phyloP scores from a whole-genome alignment of 169 alveolate genomes.

The Babesia gibsoni region DNA sequence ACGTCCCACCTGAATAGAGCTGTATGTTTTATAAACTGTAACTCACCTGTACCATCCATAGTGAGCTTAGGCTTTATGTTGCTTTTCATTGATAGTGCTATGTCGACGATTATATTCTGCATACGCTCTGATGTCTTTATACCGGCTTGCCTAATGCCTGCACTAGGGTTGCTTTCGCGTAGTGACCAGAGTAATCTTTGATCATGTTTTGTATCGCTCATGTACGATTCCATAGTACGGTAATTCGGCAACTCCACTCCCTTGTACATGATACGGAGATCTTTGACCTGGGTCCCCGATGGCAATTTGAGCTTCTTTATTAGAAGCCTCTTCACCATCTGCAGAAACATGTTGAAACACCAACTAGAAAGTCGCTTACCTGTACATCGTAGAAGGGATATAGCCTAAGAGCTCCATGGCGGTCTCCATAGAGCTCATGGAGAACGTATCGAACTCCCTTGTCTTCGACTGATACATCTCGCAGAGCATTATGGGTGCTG shows the following conservation, averaged over 20 bases:
- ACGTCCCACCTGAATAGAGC: constrained; percentile 87
- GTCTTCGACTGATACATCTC: constrained; percentile 70
- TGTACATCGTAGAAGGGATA: constrained; percentile 87
- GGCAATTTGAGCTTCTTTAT: constrained; percentile 81
- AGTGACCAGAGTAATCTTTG: constrained; percentile 58
- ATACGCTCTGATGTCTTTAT: constrained; percentile 49
- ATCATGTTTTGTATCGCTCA: constrained; percentile 48
- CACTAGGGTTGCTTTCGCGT: constrained; percentile 30
- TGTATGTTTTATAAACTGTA: not conserved
- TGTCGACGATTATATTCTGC: constrained; percentile 78
- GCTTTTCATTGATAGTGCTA: constrained; percentile 85
- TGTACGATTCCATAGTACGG: constrained; percentile 83
- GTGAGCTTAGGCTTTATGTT: constrained; percentile 95
- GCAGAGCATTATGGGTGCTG: constrained; percentile 82
- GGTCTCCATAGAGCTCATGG: constrained; percentile 78
- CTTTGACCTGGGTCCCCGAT: constrained; percentile 73
- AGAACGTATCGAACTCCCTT: constrained; percentile 73
- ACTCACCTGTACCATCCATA: constrained; percentile 92
- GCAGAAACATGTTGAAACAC: not conserved
- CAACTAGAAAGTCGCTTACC: not conserved
- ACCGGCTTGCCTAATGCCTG: constrained; percentile 57
- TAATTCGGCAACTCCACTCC: constrained; percentile 87
- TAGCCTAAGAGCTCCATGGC: constrained; percentile 76
- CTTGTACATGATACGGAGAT: constrained; percentile 80
- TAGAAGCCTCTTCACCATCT: constrained; percentile 82